Percentiles rank a stretch among this genome's conserved stretches.
These are phyloP conservation scores for Colletotrichum navitas DNA, from an alignment of 2,329 filamentous ascomycete species.

Conservation along the genomic window DNA sequence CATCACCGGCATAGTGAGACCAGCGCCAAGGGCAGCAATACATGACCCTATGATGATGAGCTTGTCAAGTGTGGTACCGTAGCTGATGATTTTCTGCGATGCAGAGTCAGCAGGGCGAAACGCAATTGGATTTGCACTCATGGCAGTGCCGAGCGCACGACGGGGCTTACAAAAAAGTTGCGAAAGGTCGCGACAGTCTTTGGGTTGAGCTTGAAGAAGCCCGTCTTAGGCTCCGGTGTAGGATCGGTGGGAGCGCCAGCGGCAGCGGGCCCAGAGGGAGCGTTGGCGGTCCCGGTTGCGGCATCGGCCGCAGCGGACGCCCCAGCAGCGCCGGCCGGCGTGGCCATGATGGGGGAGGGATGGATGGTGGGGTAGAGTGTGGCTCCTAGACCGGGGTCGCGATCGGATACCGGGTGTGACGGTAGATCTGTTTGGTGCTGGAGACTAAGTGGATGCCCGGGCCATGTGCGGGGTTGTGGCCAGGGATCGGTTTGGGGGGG, in stretches of 20 bases:
- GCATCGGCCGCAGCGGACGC: slow-evolving; percentile 32
- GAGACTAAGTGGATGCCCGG: slow-evolving; percentile 35
- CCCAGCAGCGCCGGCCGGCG: slow-evolving; percentile 35
- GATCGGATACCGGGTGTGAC: slow-evolving; percentile 21
- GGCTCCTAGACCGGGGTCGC: slow-evolving; percentile 10
- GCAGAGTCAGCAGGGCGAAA: background rate
- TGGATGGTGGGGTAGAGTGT: background rate
- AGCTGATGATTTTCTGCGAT: slow-evolving; percentile 29
- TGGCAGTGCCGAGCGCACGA: background rate
- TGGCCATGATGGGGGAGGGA: slow-evolving; percentile 30
- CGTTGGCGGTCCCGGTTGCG: slow-evolving; percentile 23
- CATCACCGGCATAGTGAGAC: slow-evolving; percentile 49
- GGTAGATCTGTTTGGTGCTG: slow-evolving; percentile 23
- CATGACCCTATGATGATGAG: slow-evolving; percentile 33
- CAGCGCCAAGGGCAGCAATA: slow-evolving; percentile 35
- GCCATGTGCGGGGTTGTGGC: slow-evolving; percentile 23
- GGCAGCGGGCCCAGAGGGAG: slow-evolving; percentile 8
- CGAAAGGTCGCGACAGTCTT: slow-evolving; percentile 35
- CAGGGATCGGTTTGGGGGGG: slow-evolving; percentile 11
- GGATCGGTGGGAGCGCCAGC: slow-evolving; percentile 13
- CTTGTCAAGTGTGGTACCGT: slow-evolving; percentile 32
- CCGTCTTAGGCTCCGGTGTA: slow-evolving; percentile 23
- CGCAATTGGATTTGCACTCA: background rate
- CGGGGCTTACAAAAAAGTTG: slow-evolving; percentile 37
- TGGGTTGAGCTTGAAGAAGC: slow-evolving; percentile 33